phyloP scores from a whole-genome alignment of 169 alveolate genomes.

The Plasmodium billcollinsi region DNA sequence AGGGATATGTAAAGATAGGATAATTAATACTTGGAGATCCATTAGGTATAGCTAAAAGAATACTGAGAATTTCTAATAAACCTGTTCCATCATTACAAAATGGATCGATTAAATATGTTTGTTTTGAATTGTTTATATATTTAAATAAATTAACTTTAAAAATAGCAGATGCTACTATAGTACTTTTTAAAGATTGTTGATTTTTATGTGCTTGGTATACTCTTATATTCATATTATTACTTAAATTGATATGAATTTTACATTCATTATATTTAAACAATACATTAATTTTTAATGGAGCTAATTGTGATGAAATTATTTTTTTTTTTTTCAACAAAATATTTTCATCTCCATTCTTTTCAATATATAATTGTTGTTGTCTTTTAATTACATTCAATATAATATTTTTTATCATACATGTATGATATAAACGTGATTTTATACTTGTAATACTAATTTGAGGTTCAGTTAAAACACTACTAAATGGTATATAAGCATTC shows the following conservation, averaged over 20 bases:
- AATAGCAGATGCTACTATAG: constrained; percentile 54
- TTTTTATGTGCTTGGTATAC: constrained; percentile 35
- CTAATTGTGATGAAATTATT: constrained; percentile 16
- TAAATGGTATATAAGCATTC: constrained; percentile 63
- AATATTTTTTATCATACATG: constrained; percentile 74
- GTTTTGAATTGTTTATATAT: constrained; percentile 30
- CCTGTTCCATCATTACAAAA: constrained; percentile 69
- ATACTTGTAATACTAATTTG: constrained; percentile 45
- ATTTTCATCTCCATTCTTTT: constrained; percentile 74
- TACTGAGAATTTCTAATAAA: constrained; percentile 22
- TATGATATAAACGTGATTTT: constrained; percentile 62
- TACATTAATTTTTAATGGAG: constrained; percentile 63
- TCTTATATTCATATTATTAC: constrained; percentile 60
- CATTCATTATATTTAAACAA: constrained; percentile 62
- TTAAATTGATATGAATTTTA: constrained; percentile 50
- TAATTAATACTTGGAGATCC: constrained; percentile 73
- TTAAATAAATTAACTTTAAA: constrained; percentile 33
- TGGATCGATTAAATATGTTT: constrained; percentile 52
- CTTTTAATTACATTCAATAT: constrained; percentile 56
- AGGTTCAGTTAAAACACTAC: constrained; percentile 38
- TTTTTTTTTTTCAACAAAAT: constrained; percentile 66
- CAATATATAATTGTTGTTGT: constrained; percentile 74
- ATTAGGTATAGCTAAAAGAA: constrained; percentile 39
- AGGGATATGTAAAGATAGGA: constrained; percentile 54
- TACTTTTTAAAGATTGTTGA: constrained; percentile 52